Base-by-base conservation (phyloP, 345 rosid species). In the Rhodamnia rubescens region DNA sequence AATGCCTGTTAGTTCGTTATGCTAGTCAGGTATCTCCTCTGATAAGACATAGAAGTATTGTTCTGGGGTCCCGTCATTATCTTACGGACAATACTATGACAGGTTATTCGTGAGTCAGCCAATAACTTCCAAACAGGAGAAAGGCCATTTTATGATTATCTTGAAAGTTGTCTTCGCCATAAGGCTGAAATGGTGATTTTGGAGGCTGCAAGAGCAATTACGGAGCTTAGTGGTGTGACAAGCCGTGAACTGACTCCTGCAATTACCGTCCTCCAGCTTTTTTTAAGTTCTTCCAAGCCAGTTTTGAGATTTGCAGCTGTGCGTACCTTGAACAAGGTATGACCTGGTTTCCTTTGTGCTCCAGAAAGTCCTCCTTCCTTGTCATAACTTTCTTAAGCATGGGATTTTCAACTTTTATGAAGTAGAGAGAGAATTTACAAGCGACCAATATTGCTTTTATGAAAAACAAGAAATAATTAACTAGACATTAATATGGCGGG, bases 121-220 rank as follows among this genome's bases (percentile, higher is more conserved):
- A 88, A 85, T 85, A 94, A 90, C 88, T 88, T 93, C 59, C 98
- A 95, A 89, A 87, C 95, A 14, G 98, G 96, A 74, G 98, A 97
- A 86, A 95, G 98, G 87, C 99, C 98, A 11, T 96, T 97, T 88
- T 97, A 94, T 92, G 99, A 97, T 81, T 97, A 93, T 92, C 93
- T 97, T 87, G 99, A 97, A 92, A 91, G 97, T 87, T 96, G 99
- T 89, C 92, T 97, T 85, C 98, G 98, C 89, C 98, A 97, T 83
- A 97, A 96, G 90, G 96, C 98, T 57, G 99, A 97, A 93, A 96
- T 95, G 98, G 99, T 95, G 85, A 95, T 96, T 86, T 94, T 97
- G 90, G 99, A 96, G 93, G 98, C 98, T 87, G 99, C 99, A 85
- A 95, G 98, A 90, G 98, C 99, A n/a, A 97, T 97, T 87, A 97